Evolutionary conservation across 2,329 filamentous ascomycete genomes (phyloP), one percentile per base, ranked within the genome.

Genomic region (Xylaria digitata): DNA sequence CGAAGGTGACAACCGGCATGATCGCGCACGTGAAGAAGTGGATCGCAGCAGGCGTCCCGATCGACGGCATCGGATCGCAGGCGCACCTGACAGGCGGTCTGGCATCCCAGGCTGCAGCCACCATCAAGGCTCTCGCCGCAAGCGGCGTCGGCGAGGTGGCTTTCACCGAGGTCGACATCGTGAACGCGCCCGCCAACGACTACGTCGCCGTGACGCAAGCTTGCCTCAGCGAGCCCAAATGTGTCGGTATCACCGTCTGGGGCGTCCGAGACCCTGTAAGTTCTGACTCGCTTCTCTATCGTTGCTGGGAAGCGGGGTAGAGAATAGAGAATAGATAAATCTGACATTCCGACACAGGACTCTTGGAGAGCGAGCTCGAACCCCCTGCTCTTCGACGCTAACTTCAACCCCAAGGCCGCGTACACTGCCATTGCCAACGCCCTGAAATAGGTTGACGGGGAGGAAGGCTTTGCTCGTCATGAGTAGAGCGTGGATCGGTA

Each of bases 181-280:
- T 84, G 57, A 80, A 81, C 21, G 87, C 86, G 7, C 80, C 83
- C 19, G 71, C 83, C 4, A 77, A 78, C 21, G 89, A 91, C 76
- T 92, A 90, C 73, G 77, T 83, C n/a, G 82, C 84, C 48, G 83
- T 87, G 23, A 82, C 83, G 68, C 82, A 86, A 54, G 89, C 85
- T 6, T 92, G 90, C 72, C 75, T 90, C 37, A 78, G 83, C 21
- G 80, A 88, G 54, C 66, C 80, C 6, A 86, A 88, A 75, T 92
- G 89, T 74, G 84, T 90, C 3, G 88, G 89, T 57, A 86, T 92
- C 67, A 91, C 89, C 0, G 86, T 89, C 46, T 91, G 89, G 84
- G 84, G 84, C 66, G 81, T 85, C 15, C 78, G 81, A 7, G 84
- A 85, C 66, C 71, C 77, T 43, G 80, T 82, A 63, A 76, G 80